Evolutionary conservation across 2,329 filamentous ascomycete genomes (phyloP), one percentile per base, ranked within the genome.

Genomic region (Echinosphaeria canescens): DNA sequence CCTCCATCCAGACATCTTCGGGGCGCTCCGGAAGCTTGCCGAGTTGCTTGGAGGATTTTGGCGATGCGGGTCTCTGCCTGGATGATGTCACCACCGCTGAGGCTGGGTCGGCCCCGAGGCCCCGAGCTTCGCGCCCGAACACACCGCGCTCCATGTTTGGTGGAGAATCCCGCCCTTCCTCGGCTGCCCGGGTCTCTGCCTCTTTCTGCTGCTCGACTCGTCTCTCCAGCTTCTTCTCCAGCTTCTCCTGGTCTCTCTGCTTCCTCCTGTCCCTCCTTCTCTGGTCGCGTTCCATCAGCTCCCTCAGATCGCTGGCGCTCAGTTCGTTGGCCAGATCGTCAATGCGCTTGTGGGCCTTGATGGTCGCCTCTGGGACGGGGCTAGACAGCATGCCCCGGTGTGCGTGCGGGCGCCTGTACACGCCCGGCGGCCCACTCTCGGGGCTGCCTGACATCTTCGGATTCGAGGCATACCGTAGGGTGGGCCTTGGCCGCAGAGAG

Each of bases 241-340:
- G 49, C 34, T 62, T 67, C 33, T 80, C 69, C 33, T 70, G 65
- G 13, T 85, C 74, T 20, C 60, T 59, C 30, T 63, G 56, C 28
- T 62, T 65, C 48, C 78, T 84, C 43, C 70, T 69, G 36, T 92
- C 79, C 35, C 64, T 69, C 30, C 88, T 65, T 39, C 84, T 67
- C 36, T 73, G 62, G 41, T 98, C 88, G 31, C 88, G 61, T 39
- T 98, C 88, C 65, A 98, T 75, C 16, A 95, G 57, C 42, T 91
- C 78, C 31, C 85, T 66, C 22, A 98, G 47, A 37, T 81, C 84
- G 27, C 75, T 68, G 4, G 88, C 76, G 48, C 81, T 80, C 29
- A 98, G 58, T 31, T 79, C 75, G 42, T 95, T 78, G 13, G 82
- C 88, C 24, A 95, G 50, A 47, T 76, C 51, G 50, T 79, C 50